Evolutionary conservation across 345 rosid species (phyloP), one percentile per base, ranked within the genome.

Genomic region (Populus pruinosa): DNA sequence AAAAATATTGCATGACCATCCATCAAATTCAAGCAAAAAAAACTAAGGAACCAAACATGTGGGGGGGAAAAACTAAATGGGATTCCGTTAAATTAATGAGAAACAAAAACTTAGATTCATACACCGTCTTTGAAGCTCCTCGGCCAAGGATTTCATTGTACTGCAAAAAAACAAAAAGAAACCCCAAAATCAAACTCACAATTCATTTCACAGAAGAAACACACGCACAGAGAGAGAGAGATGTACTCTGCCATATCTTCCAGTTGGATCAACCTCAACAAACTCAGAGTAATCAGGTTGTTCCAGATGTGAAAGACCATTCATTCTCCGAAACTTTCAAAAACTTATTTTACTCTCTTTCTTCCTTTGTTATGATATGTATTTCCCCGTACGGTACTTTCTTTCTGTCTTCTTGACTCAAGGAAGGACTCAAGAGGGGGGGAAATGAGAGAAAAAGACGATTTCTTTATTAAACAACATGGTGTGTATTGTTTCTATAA

Each of bases 71-170:
- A 20, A 36, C 50, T 20, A 39, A 75, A 80, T 79, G 81, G 83
- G 50, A 65, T 71, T 44, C 23, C 63, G 65, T 41, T 1, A 71
- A 61, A 74, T 39, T 5, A 71, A 65, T n/a, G 56, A 77, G 53
- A 77, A 23, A 41, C 29, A 33, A 80, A 71, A 84, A 53, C 25
- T 73, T 41, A 31, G 84, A 87, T 79, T 61, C 90, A 78, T 91
- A 96, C 99, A 96, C 99, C 18, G 83, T 96, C 90, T 96, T 96
- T 69, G 98, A 93, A 90, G 99, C 95, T 80, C 99, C 99, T 87
- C 89, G 93, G 56, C 99, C 99, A 44, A 96, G 91, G 77, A 96
- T 85, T 82, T 96, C 99, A 85, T 85, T 83, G 82, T 93, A 96
- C 99, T 93, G 90, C 84, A 85, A 65, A 39, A 65, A 39, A 65